Base-by-base conservation (phyloP, 2,329 filamentous ascomycete species). In the Stylonectria norvegica region DNA sequence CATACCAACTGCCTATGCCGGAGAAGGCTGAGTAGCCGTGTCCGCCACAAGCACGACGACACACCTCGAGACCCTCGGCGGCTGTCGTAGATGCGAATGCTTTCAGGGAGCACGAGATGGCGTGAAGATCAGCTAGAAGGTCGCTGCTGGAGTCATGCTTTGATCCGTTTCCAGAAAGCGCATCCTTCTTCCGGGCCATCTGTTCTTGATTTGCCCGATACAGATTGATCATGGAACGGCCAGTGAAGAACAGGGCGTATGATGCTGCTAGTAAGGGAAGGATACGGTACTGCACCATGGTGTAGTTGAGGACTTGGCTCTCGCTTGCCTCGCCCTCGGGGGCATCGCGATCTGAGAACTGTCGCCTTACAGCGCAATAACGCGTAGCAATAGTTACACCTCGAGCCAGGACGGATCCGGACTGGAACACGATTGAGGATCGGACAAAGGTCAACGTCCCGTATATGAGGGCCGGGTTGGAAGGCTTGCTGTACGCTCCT, bases 231-330 rank as follows among this genome's bases (percentile, higher is more conserved):
- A 89, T 89, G 25, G 78, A 77, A 40, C 82, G 79, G 20, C 86
- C 85, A 15, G 86, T 89, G 58, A 89, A 89, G 62, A 88, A 84
- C 10, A 89, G 70, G n/a, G 86, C 85, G 49, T 85, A 89, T 2
- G 83, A 85, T 2, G 85, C 76, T 1, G 85, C 85, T 7, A 90
- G 69, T 3, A 89, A 71, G 1, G 86, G 84, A 16, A 89, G 68
- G 2, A 89, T 70, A 34, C 86, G 78, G 56, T 85, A 77, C 60
- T 89, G 85, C 6, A 89, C 85, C 79, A 87, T 89, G 47, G 84
- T 86, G 65, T 89, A 89, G 69, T 89, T 85, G 19, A 89, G 69
- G 2, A 89, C 86, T 53, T 84, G 82, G 59, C 81, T 88, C 67
- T 89, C 86, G 5, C 76, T 78, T 17, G 67, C 61, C 46, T 74